phyloP scores from a whole-genome alignment of 371 early-diverging fungal genomes.

The Mortierella sp. region DNA sequence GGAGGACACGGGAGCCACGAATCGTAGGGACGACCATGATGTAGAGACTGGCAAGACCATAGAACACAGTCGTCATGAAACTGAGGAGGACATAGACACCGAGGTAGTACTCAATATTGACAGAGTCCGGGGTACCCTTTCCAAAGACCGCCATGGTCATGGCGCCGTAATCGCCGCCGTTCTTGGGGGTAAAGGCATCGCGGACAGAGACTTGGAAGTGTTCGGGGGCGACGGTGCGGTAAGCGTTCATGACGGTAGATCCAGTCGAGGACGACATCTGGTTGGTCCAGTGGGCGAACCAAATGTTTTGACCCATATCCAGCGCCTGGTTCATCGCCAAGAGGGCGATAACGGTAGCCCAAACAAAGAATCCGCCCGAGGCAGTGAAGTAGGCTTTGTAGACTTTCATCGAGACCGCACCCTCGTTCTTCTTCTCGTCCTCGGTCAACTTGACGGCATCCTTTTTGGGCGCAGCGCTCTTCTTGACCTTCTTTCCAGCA shows the following conservation, averaged over 20 bases:
- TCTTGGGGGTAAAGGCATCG: constrained; percentile 28
- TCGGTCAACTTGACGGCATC: constrained; percentile 66
- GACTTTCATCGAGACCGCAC: constrained; percentile 71
- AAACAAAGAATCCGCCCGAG: constrained; percentile 73
- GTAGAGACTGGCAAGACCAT: constrained; percentile 54
- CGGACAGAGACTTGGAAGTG: constrained; percentile 38
- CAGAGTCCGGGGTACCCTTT: constrained; percentile 29
- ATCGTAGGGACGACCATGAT: constrained; percentile 62
- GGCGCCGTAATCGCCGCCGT: constrained; percentile 15
- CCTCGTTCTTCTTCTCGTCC: constrained; percentile 77
- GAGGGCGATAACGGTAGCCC: constrained; percentile 63
- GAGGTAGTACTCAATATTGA: constrained; percentile 60
- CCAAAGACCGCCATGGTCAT: constrained; percentile 37
- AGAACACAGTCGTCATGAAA: constrained; percentile 49
- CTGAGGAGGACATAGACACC: constrained; percentile 65
- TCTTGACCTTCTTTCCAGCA: constrained; percentile 33
- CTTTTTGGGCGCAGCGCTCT: constrained; percentile 53
- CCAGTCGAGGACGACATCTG: constrained; percentile 39
- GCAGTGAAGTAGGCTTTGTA: constrained; percentile 76
- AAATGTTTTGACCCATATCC: constrained; percentile 60
- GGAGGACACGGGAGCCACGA: constrained; percentile 59
- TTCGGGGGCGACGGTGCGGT: constrained; percentile 28
- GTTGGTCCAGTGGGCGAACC: constrained; percentile 52
- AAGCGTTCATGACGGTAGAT: constrained; percentile 30
- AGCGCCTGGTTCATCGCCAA: constrained; percentile 66